phyloP scores from a whole-genome alignment of 2,329 filamentous ascomycete species.

The Xylaria polymorpha region DNA sequence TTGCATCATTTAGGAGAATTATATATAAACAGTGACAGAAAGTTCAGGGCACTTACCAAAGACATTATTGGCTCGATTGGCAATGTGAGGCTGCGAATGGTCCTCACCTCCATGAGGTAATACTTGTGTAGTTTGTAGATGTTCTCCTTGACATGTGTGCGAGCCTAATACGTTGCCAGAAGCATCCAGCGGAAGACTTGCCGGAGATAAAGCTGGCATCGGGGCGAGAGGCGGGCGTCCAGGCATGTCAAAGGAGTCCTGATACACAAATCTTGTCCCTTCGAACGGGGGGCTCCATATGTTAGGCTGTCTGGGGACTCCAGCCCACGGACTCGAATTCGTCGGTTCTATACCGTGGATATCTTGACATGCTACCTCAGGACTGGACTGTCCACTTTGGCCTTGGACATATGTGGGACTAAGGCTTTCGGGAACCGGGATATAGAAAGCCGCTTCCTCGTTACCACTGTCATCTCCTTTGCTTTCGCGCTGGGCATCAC shows the following conservation, averaged over 20 bases:
- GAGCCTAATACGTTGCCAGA: neutral
- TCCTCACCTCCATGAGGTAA: slow-evolving; percentile 1
- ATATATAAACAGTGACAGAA: no score
- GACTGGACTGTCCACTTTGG: neutral
- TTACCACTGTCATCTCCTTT: slow-evolving; percentile 12
- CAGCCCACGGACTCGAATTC: neutral
- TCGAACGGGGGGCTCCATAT: slow-evolving; percentile 18
- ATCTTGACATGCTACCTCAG: slow-evolving; percentile 14
- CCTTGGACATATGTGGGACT: neutral
- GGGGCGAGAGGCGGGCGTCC: slow-evolving; percentile 6
- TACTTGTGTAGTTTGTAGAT: neutral
- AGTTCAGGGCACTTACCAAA: slow-evolving; percentile 9
- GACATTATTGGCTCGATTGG: neutral
- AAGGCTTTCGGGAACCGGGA: neutral
- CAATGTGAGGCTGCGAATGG: neutral
- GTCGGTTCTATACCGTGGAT: slow-evolving; percentile 4
- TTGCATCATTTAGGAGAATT: neutral
- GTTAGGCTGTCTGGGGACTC: slow-evolving; percentile 14
- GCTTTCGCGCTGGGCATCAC: neutral
- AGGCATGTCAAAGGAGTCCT: slow-evolving; percentile 6
- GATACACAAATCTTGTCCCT: neutral
- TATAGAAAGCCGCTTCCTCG: neutral
- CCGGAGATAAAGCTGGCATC: slow-evolving; percentile 2
- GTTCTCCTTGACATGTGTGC: slow-evolving; percentile 9
- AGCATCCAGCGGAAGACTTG: neutral